phyloP scores from a whole-genome alignment of 176 grass and related monocot species.

The Triticum urartu region DNA sequence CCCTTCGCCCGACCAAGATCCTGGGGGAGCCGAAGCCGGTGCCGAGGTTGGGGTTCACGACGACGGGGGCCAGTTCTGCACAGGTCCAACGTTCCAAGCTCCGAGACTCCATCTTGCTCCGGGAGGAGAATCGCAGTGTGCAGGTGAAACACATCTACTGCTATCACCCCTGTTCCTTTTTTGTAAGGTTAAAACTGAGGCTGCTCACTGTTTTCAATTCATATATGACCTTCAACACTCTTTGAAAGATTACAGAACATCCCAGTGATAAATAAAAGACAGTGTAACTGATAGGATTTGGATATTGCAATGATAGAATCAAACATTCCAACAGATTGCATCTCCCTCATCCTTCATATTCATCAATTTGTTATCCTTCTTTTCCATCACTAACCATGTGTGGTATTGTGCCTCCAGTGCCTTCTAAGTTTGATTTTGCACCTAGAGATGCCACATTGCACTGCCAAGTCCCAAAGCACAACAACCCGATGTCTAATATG shows the following conservation, averaged over 20 bases:
- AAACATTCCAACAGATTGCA: not conserved
- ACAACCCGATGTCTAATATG: not conserved
- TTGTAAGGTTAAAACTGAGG: not conserved
- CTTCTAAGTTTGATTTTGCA: not conserved
- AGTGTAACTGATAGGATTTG: not conserved
- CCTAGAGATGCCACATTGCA: not conserved
- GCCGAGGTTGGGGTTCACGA: slow-evolving; percentile 18
- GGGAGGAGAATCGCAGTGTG: not conserved
- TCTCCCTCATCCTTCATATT: not conserved
- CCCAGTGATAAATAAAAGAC: not conserved
- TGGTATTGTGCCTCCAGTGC: not conserved
- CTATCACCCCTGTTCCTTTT: not conserved
- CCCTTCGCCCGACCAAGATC: slow-evolving; percentile 30
- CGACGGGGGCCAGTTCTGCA: not conserved
- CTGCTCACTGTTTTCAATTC: not conserved
- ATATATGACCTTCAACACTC: not conserved
- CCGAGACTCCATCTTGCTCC: not conserved
- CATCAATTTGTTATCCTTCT: not conserved
- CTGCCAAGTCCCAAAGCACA: not conserved
- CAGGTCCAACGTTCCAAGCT: not conserved
- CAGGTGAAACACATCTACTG: not conserved
- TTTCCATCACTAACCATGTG: not conserved
- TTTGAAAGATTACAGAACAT: not conserved
- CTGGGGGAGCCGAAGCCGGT: slow-evolving; percentile 2
- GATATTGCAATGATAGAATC: not conserved